Base-by-base conservation (phyloP, 306 rosid genomes). In the Prunus salicina region DNA sequence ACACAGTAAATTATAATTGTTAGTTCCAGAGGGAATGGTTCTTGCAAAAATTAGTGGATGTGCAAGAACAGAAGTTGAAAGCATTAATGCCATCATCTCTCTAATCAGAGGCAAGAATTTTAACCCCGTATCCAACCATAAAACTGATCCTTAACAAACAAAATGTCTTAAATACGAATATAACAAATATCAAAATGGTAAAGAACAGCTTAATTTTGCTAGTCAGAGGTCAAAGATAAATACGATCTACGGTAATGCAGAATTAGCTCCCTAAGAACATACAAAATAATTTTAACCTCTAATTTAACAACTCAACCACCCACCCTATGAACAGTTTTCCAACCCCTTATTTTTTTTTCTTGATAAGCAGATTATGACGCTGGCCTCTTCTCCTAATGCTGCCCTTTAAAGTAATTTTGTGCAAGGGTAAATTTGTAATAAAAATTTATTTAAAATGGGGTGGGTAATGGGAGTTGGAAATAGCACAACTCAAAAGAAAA, bases 1-100 rank as follows among this genome's bases (percentile, higher is more conserved):
- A 86, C 41, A 58, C 49, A 67, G 74, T 69, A 78, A 28, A 73
- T 78, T 52, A 30, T 46, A 63, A 56, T 32, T 28, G 67, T 86
- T 75, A 80, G 79, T 65, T 78, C 64, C 41, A 25, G 60, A 57
- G 53, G n/a, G 41, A 75, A 56, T 15, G 57, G 24, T 53, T 68
- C 50, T 32, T 78, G 81, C 62, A 74, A 77, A 82, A 55, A 62
- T 16, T 43, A 82, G 66, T 73, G n/a, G n/a, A 24, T 25, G 58
- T 12, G 15, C 49, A 43, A 3, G 5, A 60, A 60, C 4, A 73
- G 18, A 45, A 45, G 9, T 60, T 73, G 69, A 43, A 73, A 43
- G 49, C 57, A 25, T 1, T 38, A 20, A 45, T 18, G 25, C 3
- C 24, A 64, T 41, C 12, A 1, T 20, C 27, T 41, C 10, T 41